Evolutionary conservation across 1,139 yeast genomes (phyloP).

Genomic region (Suhomyces panamericanus): DNA sequence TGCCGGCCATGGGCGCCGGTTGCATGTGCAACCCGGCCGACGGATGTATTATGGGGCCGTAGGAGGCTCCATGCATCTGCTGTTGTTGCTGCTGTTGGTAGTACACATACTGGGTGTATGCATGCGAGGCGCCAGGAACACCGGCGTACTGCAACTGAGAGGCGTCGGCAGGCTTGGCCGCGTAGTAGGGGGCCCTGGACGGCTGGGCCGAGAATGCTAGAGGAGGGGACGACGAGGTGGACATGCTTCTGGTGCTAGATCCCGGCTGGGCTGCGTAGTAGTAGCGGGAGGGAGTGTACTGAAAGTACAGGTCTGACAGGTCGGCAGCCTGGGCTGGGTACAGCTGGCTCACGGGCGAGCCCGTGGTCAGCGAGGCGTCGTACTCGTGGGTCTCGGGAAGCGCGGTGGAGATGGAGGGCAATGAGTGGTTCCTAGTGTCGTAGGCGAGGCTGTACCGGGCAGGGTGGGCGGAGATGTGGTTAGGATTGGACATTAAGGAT

Average conservation of each 20-base stretch:
- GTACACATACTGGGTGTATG: constrained; percentile 8
- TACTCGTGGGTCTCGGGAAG: not conserved
- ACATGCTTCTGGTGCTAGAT: constrained; percentile 2
- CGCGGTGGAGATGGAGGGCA: constrained; percentile 1
- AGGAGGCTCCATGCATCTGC: constrained; percentile 2
- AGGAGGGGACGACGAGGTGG: constrained; percentile 6
- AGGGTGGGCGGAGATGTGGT: constrained; percentile 2
- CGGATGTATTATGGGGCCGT: constrained; percentile 1
- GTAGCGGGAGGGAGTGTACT: constrained; percentile 5
- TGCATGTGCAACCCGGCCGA: constrained; percentile 1
- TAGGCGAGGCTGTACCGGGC: constrained; percentile 1
- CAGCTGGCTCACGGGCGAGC: constrained; percentile 4
- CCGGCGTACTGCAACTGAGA: constrained; percentile 2
- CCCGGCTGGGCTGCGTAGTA: not conserved
- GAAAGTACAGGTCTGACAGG: constrained; percentile 7
- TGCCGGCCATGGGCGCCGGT: constrained; percentile 2
- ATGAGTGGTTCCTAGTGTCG: not conserved
- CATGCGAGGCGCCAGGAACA: not conserved
- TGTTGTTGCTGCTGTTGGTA: constrained; percentile 13
- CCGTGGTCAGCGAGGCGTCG: constrained; percentile 3
- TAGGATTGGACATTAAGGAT: constrained; percentile 10
- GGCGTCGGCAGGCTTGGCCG: constrained; percentile 2
- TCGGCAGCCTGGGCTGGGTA: not conserved
- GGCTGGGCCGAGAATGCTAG: constrained; percentile 3
- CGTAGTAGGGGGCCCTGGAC: constrained; percentile 6